Evolutionary conservation across 202 grass and related monocot species (phyloP).

Genomic region (Setaria italica): DNA sequence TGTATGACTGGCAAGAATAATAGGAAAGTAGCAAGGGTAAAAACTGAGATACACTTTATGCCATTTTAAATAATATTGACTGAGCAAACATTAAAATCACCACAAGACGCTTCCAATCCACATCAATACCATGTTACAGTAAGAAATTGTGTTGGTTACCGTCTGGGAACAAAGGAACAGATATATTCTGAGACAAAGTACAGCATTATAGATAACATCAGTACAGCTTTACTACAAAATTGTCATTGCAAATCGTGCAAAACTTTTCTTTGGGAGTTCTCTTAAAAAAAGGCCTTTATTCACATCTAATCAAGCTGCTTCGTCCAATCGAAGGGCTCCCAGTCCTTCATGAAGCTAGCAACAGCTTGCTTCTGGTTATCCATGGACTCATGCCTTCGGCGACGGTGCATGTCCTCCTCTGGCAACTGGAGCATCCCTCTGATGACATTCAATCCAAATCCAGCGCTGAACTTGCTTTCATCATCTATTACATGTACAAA

Average conservation of each 20-base stretch:
- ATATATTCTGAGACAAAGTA: not conserved
- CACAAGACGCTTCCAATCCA: not conserved
- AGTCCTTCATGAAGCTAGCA: constrained; percentile 64
- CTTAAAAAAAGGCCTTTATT: not conserved
- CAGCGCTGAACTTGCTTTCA: constrained; percentile 74
- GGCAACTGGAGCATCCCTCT: constrained; percentile 81
- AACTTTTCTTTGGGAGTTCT: constrained; percentile 2
- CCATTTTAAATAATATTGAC: not conserved
- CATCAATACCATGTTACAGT: not conserved
- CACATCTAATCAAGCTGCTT: constrained; percentile 64
- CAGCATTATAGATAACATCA: constrained; percentile 4
- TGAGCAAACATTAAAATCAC: not conserved
- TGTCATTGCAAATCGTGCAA: not conserved
- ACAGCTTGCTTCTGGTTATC: constrained; percentile 78
- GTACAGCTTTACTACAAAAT: constrained; percentile 27
- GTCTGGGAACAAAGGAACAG: not conserved
- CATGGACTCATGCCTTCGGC: constrained; percentile 64
- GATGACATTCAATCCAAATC: constrained; percentile 86
- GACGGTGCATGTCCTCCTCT: constrained; percentile 87
- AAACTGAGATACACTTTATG: not conserved
- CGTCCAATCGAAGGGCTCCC: constrained; percentile 93
- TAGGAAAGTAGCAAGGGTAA: not conserved
- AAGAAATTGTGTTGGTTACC: not conserved
- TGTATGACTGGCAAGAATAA: not conserved
- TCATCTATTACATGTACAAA: constrained; percentile 95